Percentiles rank a stretch among this genome's conserved stretches.
Evolutionary conservation across 2,329 filamentous ascomycete species (phyloP).

Genomic region (Ascomycota sp.): DNA sequence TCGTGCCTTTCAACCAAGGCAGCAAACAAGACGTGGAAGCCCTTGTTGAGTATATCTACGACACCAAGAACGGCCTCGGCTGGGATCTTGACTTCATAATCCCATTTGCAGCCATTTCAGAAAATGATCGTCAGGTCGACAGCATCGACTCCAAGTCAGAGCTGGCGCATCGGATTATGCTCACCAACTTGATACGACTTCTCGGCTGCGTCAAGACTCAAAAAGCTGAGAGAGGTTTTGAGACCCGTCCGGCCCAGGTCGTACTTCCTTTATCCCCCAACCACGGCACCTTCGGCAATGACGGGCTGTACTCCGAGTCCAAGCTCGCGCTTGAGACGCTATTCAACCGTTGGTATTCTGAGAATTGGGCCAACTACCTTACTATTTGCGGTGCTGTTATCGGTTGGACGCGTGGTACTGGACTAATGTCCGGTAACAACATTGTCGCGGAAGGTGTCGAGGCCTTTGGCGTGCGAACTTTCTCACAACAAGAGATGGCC

Average conservation of each 20-base stretch:
- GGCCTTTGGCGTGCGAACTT: conserved; percentile 88
- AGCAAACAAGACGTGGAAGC: conserved; percentile 96
- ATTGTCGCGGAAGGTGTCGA: conserved; percentile 93
- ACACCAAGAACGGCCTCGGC: conserved; percentile 83
- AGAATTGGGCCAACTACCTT: conserved; percentile 93
- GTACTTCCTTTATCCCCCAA: conserved; percentile 92
- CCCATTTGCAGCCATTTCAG: conserved; percentile 91
- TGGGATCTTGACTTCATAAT: conserved; percentile 96
- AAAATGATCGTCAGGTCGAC: conserved; percentile 95
- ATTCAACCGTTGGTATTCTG: conserved; percentile 96
- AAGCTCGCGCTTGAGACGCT: conserved; percentile 93
- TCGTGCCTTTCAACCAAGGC: conserved; percentile 97
- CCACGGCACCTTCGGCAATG: conserved; percentile 94
- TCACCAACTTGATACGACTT: conserved; percentile 87
- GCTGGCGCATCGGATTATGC: conserved; percentile 94
- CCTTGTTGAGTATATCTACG: conserved; percentile 88
- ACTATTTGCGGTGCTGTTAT: conserved; percentile 97
- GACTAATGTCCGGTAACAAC: conserved; percentile 95
- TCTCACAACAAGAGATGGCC: conserved; percentile 98
- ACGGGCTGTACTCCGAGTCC: conserved; percentile 94
- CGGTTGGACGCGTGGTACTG: conserved; percentile 95
- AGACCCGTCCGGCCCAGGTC: conserved; percentile 90
- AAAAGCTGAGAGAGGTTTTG: conserved; percentile 71
- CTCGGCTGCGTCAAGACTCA: conserved; percentile 79
- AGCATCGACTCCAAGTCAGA: conserved; percentile 93